phyloP scores from a whole-genome alignment of 2,329 filamentous ascomycete species.

The Coccinonectria pachysandricola region DNA sequence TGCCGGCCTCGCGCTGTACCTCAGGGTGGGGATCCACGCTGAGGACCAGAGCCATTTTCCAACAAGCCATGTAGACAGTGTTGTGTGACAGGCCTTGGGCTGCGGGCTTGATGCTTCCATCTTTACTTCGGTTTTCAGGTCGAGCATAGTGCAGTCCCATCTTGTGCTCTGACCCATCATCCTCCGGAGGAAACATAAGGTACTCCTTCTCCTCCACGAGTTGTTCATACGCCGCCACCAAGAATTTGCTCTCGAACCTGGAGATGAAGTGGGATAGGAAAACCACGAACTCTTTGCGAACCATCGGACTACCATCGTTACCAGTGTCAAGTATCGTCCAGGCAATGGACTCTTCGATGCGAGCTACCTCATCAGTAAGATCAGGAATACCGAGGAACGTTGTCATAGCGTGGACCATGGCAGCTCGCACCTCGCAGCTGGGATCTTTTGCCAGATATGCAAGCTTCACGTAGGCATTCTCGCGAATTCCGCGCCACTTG shows the following conservation, averaged over 20 bases:
- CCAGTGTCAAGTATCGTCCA: slow-evolving; percentile 85
- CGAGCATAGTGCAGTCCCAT: slow-evolving; percentile 54
- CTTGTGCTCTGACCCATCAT: slow-evolving; percentile 48
- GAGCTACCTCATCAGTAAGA: slow-evolving; percentile 78
- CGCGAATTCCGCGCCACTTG: slow-evolving; percentile 90
- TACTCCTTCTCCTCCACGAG: slow-evolving; percentile 73
- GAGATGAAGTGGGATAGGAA: slow-evolving; percentile 89
- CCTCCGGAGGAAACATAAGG: slow-evolving; percentile 42
- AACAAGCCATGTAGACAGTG: slow-evolving; percentile 85
- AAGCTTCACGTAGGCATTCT: slow-evolving; percentile 72
- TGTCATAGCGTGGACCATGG: slow-evolving; percentile 87
- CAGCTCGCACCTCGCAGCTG: slow-evolving; percentile 84
- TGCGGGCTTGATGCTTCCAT: slow-evolving; percentile 46
- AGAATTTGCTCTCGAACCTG: slow-evolving; percentile 83
- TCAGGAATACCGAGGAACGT: slow-evolving; percentile 92
- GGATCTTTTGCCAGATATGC: slow-evolving; percentile 73
- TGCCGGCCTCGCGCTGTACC: slow-evolving; percentile 72
- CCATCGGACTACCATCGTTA: slow-evolving; percentile 86
- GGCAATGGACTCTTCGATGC: slow-evolving; percentile 84
- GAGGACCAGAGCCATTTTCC: slow-evolving; percentile 85
- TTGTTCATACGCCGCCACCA: slow-evolving; percentile 87
- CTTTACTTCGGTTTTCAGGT: slow-evolving; percentile 42
- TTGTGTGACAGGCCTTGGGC: slow-evolving; percentile 63
- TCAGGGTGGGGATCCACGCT: slow-evolving; percentile 93
- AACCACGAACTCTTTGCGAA: slow-evolving; percentile 83